Evolutionary conservation across 371 early-diverging fungal species (phyloP), one percentile per base, ranked within the genome.

Genomic region (Gilbertella persicaria): DNA sequence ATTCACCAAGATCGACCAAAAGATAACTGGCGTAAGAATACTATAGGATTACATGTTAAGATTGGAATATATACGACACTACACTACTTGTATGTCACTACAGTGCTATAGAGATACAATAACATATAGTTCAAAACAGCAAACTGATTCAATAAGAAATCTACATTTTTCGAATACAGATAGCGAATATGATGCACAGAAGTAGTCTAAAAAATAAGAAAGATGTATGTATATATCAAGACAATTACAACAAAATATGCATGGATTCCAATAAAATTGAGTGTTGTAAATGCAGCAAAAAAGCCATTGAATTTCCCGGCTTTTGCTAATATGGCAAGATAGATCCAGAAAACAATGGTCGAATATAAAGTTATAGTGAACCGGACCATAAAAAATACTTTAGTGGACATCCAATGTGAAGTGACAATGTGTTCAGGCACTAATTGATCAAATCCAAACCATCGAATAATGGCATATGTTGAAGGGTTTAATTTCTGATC

Each of bases 341-440:
- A 59, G 19, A 69, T 39, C 62, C 78, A 69, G 14, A 82, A 58
- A 3, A 77, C 62, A 19, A 78, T 60, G 20, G 71, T 45, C 0
- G 62, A 44, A 35, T 80, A 84, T 4, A 80, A 45, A 2, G 48
- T 38, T 9, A 66, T 26, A 2, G 66, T 35, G 0, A 71, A 51
- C 5, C 82, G 73, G 25, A 82, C 61, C 20, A 62, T 35, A n/a
- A 79, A 68, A 29, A 84, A 53, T 0, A 67, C 64, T 25, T 62
- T 55, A 0, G 77, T 62, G 13, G 77, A 69, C 24, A 82, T 72
- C 53, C 71, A 69, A 51, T 82, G 60, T 5, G 84, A 82, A 6
- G 80, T 80, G 7, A 82, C 75, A 10, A 79, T 78, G 24, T 72
- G 55, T 53, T 80, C 81, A 9, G 84, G 78, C 21, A 71, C 76